Conservation (phyloP, 2,329 filamentous ascomycete species). For the Immersiporthe knoxdaviesiana region DNA sequence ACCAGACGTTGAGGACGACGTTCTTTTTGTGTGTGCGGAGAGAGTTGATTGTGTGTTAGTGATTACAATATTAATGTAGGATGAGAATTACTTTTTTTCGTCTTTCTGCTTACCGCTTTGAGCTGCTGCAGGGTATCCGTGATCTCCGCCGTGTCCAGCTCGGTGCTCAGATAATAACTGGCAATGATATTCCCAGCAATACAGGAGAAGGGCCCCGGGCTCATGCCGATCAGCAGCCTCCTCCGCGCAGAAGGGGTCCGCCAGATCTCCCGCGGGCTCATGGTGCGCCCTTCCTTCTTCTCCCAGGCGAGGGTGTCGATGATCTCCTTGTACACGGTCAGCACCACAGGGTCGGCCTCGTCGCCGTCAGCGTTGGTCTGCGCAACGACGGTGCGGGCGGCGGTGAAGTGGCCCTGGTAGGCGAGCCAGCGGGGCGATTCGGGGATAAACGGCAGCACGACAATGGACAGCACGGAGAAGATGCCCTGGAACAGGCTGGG, state of each 20-base stretch:
- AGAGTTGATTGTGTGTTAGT: too few species aligned
- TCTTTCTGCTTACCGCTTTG: slow-evolving; percentile 39
- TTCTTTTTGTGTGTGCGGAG: slow-evolving; percentile 39
- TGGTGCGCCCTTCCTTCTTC: slow-evolving; percentile 43
- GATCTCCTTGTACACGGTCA: slow-evolving; percentile 49
- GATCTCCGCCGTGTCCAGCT: slow-evolving; percentile 51
- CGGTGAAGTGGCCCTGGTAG: slow-evolving; percentile 44
- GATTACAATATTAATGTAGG: too few species aligned
- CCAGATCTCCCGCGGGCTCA: slow-evolving; percentile 43
- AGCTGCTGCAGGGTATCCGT: slow-evolving; percentile 47
- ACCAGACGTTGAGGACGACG: slow-evolving; percentile 56
- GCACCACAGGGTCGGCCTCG: slow-evolving; percentile 41
- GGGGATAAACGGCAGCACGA: slow-evolving; percentile 46
- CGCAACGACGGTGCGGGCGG: slow-evolving; percentile 47
- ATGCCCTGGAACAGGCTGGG: slow-evolving; percentile 45
- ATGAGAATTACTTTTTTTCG: too few species aligned
- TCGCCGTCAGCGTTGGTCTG: slow-evolving; percentile 50
- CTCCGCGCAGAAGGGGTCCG: slow-evolving; percentile 42
- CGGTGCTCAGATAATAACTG: slow-evolving; percentile 46
- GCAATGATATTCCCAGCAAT: slow-evolving; percentile 46
- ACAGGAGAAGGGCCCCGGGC: slow-evolving; percentile 39
- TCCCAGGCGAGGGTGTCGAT: slow-evolving; percentile 51
- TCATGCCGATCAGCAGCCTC: slow-evolving; percentile 45
- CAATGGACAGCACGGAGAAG: slow-evolving; percentile 38
- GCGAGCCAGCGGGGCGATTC: slow-evolving; percentile 54